phyloP scores from a whole-genome alignment of 108 stramenopile species.

The Fistulifera pelliculosa region DNA sequence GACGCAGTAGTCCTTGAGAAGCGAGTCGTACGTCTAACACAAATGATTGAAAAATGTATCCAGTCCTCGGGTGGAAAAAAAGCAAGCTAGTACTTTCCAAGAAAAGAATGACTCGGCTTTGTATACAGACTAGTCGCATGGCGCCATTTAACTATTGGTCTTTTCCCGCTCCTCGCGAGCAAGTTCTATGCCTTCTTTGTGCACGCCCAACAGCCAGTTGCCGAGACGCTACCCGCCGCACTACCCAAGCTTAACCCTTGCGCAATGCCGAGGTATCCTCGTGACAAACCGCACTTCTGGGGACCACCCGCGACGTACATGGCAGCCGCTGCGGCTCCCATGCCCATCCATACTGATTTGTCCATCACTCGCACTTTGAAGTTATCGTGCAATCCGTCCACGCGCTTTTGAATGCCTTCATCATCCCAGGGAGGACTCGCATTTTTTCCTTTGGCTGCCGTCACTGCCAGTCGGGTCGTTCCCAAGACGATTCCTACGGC shows the following conservation, averaged over 20 bases:
- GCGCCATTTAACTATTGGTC: too few relatives aligned
- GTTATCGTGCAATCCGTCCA: conserved; percentile 31
- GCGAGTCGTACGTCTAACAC: too few relatives aligned
- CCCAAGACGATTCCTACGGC: conserved; percentile 9
- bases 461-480: conserved; percentile 3
- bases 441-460: conserved; percentile 3
- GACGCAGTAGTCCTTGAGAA: too few relatives aligned
- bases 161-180: too few relatives aligned
- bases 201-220: conserved; percentile 5
- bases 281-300: conserved; percentile 9
- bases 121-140: too few relatives aligned
- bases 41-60: too few relatives aligned
- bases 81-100: too few relatives aligned
- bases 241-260: conserved; percentile 27
- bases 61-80: too few relatives aligned
- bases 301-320: conserved; percentile 16
- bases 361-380: conserved; percentile 31
- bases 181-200: too few relatives aligned
- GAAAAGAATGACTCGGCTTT: too few relatives aligned
- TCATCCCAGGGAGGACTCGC: conserved; percentile 21
- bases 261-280: conserved; percentile 19
- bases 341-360: conserved; percentile 23
- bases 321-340: conserved; percentile 17
- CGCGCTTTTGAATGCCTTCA: conserved; percentile 30
- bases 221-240: conserved; percentile 11